phyloP scores from a whole-genome alignment of 352 stramenopile species.

The Phytophthora pseudosyringae region DNA sequence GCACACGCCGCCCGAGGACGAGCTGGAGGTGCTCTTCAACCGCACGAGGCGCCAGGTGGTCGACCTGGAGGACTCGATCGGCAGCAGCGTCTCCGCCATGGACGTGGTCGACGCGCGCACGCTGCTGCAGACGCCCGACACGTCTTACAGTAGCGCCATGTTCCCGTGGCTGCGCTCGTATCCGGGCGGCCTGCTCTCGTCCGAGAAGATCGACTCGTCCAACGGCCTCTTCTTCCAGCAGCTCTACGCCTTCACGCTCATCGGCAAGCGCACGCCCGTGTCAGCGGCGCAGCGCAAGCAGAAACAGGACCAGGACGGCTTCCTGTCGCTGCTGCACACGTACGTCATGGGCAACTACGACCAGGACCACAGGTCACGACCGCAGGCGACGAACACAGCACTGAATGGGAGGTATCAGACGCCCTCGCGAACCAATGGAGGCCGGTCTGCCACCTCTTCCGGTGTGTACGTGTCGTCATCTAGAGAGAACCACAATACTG shows the following conservation, averaged over 20 bases:
- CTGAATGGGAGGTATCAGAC: conserved; percentile 24
- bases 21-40: conserved; percentile 87
- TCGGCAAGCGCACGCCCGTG: conserved; percentile 63
- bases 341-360: conserved; percentile 79
- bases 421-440: conserved; percentile 1
- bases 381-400: conserved; percentile 9
- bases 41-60: conserved; percentile 71
- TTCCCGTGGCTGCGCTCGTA: conserved; percentile 82
- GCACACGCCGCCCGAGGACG: conserved; percentile 44
- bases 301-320: conserved; percentile 67
- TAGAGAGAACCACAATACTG: conserved; percentile 25
- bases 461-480: conserved; percentile 24
- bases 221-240: conserved; percentile 89
- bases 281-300: conserved; percentile 54
- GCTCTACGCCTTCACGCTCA: conserved; percentile 81
- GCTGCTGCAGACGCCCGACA: conserved; percentile 70
- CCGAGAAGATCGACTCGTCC: conserved; percentile 65
- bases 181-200: conserved; percentile 51
- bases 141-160: conserved; percentile 67
- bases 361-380: conserved; percentile 29
- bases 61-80: conserved; percentile 73
- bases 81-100: conserved; percentile 66
- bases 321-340: conserved; percentile 66
- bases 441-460: conserved; percentile 5
- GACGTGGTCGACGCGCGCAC: conserved; percentile 82